Percentiles rank a stretch among this genome's conserved stretches.
phyloP scores from a whole-genome alignment of 805 yeast species.

The Kuraishia piskuri region DNA sequence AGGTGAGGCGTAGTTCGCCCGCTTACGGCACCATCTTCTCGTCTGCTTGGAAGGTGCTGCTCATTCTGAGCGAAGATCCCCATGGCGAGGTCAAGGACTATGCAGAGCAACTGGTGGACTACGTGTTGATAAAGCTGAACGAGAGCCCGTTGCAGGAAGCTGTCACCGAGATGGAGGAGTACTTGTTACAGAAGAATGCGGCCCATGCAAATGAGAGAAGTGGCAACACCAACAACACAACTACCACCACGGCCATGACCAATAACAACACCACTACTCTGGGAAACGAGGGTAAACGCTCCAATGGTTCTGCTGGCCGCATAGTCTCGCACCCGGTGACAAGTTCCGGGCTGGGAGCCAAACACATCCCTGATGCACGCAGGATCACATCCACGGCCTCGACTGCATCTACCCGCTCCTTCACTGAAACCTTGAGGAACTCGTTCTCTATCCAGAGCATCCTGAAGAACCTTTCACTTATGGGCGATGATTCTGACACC shows the following conservation, averaged over 20 bases:
- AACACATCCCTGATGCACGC: not conserved
- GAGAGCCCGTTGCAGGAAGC: slow-evolving; percentile 59
- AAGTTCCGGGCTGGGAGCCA: not conserved
- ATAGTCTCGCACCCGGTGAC: not conserved
- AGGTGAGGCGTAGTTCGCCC: slow-evolving; percentile 57
- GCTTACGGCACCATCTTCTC: slow-evolving; percentile 84
- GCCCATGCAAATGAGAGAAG: not conserved
- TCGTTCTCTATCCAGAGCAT: slow-evolving; percentile 11
- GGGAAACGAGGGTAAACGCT: not conserved
- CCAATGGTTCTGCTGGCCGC: not conserved
- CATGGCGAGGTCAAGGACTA: slow-evolving; percentile 67
- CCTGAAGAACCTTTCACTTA: slow-evolving; percentile 15
- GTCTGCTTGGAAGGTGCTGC: slow-evolving; percentile 79
- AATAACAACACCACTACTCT: too few species aligned
- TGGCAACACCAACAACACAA: too few species aligned
- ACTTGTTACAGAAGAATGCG: slow-evolving; percentile 38
- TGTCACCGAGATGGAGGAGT: slow-evolving; percentile 58
- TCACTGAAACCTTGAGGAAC: slow-evolving; percentile 14
- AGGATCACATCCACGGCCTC: slow-evolving; percentile 11
- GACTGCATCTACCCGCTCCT: slow-evolving; percentile 12
- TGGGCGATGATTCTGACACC: slow-evolving; percentile 1
- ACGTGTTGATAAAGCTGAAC: slow-evolving; percentile 52
- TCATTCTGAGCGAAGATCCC: slow-evolving; percentile 82
- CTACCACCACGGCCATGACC: too few species aligned
- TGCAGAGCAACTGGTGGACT: slow-evolving; percentile 72